Percentiles rank a stretch among this genome's conserved stretches.
phyloP scores from a whole-genome alignment of 345 rosid species.

The Fremontodendron californicum region DNA sequence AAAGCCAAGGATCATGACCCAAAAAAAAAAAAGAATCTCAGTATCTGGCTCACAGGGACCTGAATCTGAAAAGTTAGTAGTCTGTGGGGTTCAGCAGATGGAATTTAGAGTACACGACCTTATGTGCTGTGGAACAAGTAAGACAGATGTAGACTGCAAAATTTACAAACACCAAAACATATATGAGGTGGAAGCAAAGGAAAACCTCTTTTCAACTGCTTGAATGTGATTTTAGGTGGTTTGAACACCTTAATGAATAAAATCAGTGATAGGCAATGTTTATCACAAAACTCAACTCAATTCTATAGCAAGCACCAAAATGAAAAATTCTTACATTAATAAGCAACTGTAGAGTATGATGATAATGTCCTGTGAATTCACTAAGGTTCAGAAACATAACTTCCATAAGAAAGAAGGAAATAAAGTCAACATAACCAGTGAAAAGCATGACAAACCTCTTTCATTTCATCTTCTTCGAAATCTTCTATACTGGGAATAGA shows the following conservation, averaged over 20 bases:
- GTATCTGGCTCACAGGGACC: not conserved
- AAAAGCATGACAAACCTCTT: constrained; percentile 45
- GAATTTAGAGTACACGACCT: not conserved
- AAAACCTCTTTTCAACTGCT: not conserved
- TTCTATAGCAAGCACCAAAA: not conserved
- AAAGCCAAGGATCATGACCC: not conserved
- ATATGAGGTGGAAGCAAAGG: not conserved
- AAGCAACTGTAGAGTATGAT: not conserved
- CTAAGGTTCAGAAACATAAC: not conserved
- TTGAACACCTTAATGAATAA: not conserved
- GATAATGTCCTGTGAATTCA: not conserved
- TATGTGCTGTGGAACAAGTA: not conserved
- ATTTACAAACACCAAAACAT: not conserved
- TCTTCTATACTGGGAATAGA: constrained; percentile 63
- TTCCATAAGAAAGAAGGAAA: not conserved
- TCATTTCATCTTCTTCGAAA: constrained; percentile 72
- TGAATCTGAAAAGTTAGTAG: not conserved
- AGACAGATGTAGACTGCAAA: not conserved
- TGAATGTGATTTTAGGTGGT: not conserved
- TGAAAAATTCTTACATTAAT: not conserved
- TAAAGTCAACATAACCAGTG: not conserved
- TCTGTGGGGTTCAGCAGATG: not conserved
- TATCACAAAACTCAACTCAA: not conserved
- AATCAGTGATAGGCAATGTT: not conserved
- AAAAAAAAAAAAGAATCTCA: not conserved